Conservation (phyloP, 208 protist genomes). For the Leishmania martiniquensis region DNA sequence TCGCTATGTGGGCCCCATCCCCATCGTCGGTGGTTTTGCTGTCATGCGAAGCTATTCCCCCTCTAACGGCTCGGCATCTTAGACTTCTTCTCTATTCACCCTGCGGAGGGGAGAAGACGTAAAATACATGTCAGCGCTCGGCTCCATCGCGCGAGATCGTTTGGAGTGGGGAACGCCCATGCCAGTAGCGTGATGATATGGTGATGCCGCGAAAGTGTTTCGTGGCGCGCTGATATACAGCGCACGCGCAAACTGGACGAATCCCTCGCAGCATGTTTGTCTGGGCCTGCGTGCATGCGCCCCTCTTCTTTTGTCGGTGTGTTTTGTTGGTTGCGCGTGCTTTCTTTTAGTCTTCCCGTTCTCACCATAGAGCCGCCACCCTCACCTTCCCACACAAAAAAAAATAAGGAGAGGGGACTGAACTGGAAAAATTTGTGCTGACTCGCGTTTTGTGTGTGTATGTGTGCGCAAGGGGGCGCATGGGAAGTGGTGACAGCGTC, state of each 20-base stretch:
- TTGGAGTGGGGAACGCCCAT: neutral
- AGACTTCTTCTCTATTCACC: neutral
- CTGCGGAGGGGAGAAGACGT: neutral
- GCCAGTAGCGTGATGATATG: neutral
- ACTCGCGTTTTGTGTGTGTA: neutral
- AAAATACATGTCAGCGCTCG: neutral
- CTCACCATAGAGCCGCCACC: conserved; percentile 8
- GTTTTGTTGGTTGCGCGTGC: neutral
- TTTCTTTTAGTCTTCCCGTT: neutral
- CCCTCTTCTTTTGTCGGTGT: conserved; percentile 10
- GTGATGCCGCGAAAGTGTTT: neutral
- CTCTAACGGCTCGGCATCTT: neutral
- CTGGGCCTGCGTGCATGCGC: neutral
- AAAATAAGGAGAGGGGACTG: neutral
- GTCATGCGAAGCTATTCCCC: neutral
- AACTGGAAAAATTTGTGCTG: neutral
- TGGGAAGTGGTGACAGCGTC: neutral
- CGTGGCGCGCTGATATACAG: neutral
- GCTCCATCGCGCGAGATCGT: neutral
- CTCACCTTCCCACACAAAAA: too few species aligned
- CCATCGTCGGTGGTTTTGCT: neutral
- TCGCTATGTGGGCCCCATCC: neutral
- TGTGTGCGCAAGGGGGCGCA: neutral
- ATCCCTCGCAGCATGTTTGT: neutral
- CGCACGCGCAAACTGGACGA: neutral